These are phyloP conservation scores for Aspergillus pseudoviridinutans DNA, from an alignment of 2,329 filamentous ascomycete species.

Conservation along the genomic window DNA sequence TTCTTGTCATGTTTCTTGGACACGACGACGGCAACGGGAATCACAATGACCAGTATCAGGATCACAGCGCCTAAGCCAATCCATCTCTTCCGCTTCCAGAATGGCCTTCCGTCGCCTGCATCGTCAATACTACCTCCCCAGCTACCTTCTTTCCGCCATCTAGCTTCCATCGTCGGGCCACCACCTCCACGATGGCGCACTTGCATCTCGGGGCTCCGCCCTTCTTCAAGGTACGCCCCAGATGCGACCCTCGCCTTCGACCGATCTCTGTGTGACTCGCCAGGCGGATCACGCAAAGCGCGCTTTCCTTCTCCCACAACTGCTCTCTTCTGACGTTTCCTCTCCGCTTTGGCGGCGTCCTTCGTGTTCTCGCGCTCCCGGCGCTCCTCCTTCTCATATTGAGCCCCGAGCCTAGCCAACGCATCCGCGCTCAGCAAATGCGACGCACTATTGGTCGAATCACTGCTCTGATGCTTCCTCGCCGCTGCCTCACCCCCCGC, in stretches of 20 bases:
- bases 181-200: constrained; percentile 40
- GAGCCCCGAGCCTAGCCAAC: constrained; percentile 62
- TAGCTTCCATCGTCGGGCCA: constrained; percentile 40
- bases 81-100: constrained; percentile 41
- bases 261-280: constrained; percentile 36
- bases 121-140: constrained; percentile 30
- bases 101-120: constrained; percentile 14
- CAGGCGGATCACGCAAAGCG: constrained; percentile 19
- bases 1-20: constrained; percentile 55
- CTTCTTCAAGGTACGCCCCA: constrained; percentile 66
- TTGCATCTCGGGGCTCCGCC: constrained; percentile 48
- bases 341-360: constrained; percentile 20
- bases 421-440: constrained; percentile 51
- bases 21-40: constrained; percentile 63
- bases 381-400: constrained; percentile 54
- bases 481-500: constrained; percentile 15
- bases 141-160: constrained; percentile 46
- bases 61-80: constrained; percentile 54
- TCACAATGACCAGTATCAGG: constrained; percentile 61
- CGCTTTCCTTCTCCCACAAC: constrained; percentile 19
- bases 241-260: constrained; percentile 64
- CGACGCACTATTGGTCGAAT: constrained; percentile 41
- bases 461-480: constrained; percentile 38
- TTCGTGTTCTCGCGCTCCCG: constrained; percentile 41
- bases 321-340: constrained; percentile 24